Evolutionary conservation across 306 rosid genomes (phyloP).

Genomic region (Vicia villosa): DNA sequence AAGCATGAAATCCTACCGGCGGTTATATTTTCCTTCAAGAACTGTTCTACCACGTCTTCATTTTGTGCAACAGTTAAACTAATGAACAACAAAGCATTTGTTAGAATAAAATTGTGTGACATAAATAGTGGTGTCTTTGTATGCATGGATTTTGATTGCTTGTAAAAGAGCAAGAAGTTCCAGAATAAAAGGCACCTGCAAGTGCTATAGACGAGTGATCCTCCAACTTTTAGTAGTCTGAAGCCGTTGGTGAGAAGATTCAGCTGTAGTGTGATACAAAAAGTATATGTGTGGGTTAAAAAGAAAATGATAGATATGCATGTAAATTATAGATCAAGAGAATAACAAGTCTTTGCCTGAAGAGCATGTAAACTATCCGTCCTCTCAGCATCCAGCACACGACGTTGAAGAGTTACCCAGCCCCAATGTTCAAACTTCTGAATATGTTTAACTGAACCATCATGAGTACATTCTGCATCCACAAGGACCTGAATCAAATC

Average conservation of each 20-base stretch:
- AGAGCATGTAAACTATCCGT: conserved; percentile 65
- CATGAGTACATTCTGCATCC: conserved; percentile 99
- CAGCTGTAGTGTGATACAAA: conserved; percentile 57
- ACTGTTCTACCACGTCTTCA: conserved; percentile 82
- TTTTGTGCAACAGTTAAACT: conserved; percentile 89
- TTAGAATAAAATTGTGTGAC: conserved; percentile 6
- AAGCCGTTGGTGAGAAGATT: conserved; percentile 83
- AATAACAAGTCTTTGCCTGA: conserved; percentile 59
- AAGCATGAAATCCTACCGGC: conserved; percentile 60
- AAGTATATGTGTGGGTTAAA: neutral
- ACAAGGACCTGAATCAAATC: conserved; percentile 72
- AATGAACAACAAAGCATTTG: conserved; percentile 22
- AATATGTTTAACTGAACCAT: conserved; percentile 89
- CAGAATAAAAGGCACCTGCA: conserved; percentile 69
- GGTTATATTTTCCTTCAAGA: conserved; percentile 65
- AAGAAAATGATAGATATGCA: neutral
- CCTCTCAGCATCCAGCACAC: conserved; percentile 86
- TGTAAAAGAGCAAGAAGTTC: conserved; percentile 18
- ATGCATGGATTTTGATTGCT: neutral
- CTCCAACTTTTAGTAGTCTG: conserved; percentile 77
- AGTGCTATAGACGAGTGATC: conserved; percentile 87
- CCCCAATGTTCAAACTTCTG: conserved; percentile 95
- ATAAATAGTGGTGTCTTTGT: neutral
- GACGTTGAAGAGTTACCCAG: conserved; percentile 79
- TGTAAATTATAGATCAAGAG: conserved; percentile 15